Conservation (phyloP, 257 asterid species). For the Asclepias syriaca region DNA sequence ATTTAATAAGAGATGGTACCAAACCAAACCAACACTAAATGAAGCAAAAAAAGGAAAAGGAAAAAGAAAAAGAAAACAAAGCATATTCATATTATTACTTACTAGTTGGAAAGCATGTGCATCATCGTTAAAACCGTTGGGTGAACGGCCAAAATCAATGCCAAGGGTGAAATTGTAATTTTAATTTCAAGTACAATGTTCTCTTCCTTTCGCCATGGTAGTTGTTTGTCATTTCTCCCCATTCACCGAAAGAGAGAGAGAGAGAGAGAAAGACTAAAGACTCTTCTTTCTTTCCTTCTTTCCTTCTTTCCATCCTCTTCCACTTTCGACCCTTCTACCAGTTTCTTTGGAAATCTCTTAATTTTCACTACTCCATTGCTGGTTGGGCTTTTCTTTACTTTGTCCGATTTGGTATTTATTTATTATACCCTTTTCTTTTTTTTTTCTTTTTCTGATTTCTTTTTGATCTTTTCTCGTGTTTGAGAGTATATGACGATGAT, state of each 20-base stretch:
- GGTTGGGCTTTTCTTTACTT: background rate
- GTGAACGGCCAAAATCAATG: constrained; percentile 28
- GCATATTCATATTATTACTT: background rate
- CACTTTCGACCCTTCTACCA: constrained; percentile 22
- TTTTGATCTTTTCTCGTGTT: background rate
- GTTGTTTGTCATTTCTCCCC: constrained; percentile 16
- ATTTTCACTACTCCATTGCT: constrained; percentile 6
- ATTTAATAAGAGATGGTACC: background rate
- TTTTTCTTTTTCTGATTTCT: background rate
- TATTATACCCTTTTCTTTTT: background rate
- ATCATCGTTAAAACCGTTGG: constrained; percentile 30
- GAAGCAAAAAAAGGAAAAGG: too few species aligned
- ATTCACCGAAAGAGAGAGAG: constrained; percentile 4
- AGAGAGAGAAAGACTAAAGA: constrained; percentile 11
- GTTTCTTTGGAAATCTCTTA: constrained; percentile 21
- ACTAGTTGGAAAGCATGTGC: background rate
- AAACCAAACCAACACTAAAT: too few species aligned
- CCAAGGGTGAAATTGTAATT: constrained; percentile 33
- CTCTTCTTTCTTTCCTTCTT: constrained; percentile 7
- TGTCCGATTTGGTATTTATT: background rate
- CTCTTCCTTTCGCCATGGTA: background rate
- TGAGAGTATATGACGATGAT: constrained; percentile 5
- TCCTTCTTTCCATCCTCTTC: constrained; percentile 7
- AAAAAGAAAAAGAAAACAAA: background rate
- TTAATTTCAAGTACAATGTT: background rate